Base-by-base conservation (phyloP, 192 early-diverging fungal genomes). In the Rhizophlyctis rosea region DNA sequence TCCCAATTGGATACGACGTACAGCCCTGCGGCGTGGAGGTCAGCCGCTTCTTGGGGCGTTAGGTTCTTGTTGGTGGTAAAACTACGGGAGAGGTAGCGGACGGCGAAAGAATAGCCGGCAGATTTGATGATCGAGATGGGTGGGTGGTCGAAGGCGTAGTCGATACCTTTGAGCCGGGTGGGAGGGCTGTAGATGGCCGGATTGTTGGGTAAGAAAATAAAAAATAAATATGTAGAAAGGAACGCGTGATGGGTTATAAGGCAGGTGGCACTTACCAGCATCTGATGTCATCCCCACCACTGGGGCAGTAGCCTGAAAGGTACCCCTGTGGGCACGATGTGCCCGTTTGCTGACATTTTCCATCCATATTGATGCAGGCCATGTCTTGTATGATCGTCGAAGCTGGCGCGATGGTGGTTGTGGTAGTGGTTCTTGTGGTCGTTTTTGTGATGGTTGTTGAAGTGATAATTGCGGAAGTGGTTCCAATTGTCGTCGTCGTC, bases 231-330 rank as follows among this genome's bases (percentile, higher is more conserved):
- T n/a, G n/a, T n/a, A n/a, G n/a, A n/a, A n/a, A n/a, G n/a, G n/a
- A n/a, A n/a, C n/a, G n/a, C n/a, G n/a, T n/a, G n/a, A n/a, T n/a
- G n/a, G n/a, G n/a, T n/a, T n/a, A n/a, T n/a, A n/a, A n/a, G n/a
- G n/a, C n/a, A n/a, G n/a, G n/a, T n/a, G n/a, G n/a, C 39, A n/a
- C 39, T 47, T 53, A 53, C 28, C 56, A 57, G 56, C 56, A 57
- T 28, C 32, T 57, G 11, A 57, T 24, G 35, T 7, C 24, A 24
- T 30, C 13, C 7, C 56, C 56, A 18, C 11, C 7, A 30, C 9
- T 14, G 31, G 56, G 56, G 31, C 56, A 57, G 28, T 39, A 34
- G 35, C 23, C 23, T 11, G 32, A 24, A 7, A 57, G 28, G 56
- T 24, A 57, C n/a, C 56, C 56, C 14, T 13, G 7, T 5, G 56